Evolutionary conservation across 1,139 yeast species (phyloP).

Genomic region (Chernovozyma sophiae-reginae): DNA sequence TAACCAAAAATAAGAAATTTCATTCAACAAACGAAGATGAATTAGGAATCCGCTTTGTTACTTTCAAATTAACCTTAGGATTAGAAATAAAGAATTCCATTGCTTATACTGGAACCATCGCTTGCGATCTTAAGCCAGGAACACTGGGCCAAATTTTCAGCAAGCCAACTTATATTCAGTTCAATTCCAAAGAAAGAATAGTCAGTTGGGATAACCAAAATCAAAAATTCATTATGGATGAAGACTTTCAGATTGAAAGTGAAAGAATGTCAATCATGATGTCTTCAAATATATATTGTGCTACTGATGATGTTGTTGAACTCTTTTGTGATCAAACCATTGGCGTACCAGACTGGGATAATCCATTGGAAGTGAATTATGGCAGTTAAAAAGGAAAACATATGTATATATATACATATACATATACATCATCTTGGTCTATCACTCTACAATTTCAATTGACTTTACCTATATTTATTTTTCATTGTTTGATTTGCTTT

Average conservation of each 20-base stretch:
- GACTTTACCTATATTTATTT: not conserved
- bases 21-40: not conserved
- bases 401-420: too few species aligned
- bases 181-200: constrained; percentile 12
- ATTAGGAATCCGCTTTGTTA: not conserved
- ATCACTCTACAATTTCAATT: too few species aligned
- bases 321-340: constrained; percentile 17
- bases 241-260: constrained; percentile 11
- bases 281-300: constrained; percentile 16
- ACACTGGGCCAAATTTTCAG: constrained; percentile 20
- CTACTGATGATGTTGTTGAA: constrained; percentile 20
- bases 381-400: too few species aligned
- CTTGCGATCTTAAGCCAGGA: constrained; percentile 16
- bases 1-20: not conserved
- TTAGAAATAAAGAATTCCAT: constrained; percentile 4
- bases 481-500: not conserved
- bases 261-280: constrained; percentile 12
- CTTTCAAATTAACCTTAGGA: constrained; percentile 10
- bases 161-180: constrained; percentile 14
- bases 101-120: constrained; percentile 11
- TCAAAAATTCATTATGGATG: constrained; percentile 10
- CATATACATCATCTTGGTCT: not conserved
- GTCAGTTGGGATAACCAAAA: constrained; percentile 10
- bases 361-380: constrained; percentile 18
- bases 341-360: constrained; percentile 19